A percentile compares a stretch with the other conserved stretches of the same genome.
Conservation (phyloP, 2,329 filamentous ascomycete genomes). For the Alternaria dauci region DNA sequence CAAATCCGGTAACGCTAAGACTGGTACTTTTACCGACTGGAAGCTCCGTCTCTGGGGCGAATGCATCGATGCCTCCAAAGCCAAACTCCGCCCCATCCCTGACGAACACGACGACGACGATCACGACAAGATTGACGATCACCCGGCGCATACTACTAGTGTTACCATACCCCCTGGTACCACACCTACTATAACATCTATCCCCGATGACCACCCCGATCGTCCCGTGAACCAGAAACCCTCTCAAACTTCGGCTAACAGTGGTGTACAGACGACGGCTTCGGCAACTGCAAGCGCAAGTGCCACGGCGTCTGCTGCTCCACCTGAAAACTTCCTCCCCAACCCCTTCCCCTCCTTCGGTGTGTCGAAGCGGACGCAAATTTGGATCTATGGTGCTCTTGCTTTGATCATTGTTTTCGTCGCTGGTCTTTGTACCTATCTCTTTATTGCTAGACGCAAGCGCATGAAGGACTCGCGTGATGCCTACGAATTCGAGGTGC, state of each 20-base stretch:
- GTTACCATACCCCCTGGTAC: constrained; percentile 58
- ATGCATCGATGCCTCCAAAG: constrained; percentile 76
- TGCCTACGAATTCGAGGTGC: constrained; percentile 92
- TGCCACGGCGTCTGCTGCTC: constrained; percentile 28
- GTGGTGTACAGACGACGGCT: constrained; percentile 31
- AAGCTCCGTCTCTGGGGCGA: constrained; percentile 95
- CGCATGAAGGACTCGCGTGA: constrained; percentile 78
- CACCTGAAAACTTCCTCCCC: constrained; percentile 69
- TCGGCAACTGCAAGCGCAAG: constrained; percentile 25
- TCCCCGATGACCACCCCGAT: constrained; percentile 58
- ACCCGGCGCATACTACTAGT: constrained; percentile 68
- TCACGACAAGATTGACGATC: constrained; percentile 68
- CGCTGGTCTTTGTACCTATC: constrained; percentile 78
- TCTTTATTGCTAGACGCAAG: constrained; percentile 80
- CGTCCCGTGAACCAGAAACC: constrained; percentile 69
- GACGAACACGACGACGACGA: constrained; percentile 83
- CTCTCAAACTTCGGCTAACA: constrained; percentile 35
- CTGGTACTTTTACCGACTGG: constrained; percentile 87
- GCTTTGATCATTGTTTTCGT: constrained; percentile 89
- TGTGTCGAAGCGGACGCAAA: constrained; percentile 83
- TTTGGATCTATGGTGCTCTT: constrained; percentile 91
- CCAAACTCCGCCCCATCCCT: constrained; percentile 80
- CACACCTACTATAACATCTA: constrained; percentile 53
- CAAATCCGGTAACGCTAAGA: constrained; percentile 72
- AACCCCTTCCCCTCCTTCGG: constrained; percentile 91